Base-by-base conservation (phyloP, 352 stramenopile genomes). In the Pythium apleroticum region DNA sequence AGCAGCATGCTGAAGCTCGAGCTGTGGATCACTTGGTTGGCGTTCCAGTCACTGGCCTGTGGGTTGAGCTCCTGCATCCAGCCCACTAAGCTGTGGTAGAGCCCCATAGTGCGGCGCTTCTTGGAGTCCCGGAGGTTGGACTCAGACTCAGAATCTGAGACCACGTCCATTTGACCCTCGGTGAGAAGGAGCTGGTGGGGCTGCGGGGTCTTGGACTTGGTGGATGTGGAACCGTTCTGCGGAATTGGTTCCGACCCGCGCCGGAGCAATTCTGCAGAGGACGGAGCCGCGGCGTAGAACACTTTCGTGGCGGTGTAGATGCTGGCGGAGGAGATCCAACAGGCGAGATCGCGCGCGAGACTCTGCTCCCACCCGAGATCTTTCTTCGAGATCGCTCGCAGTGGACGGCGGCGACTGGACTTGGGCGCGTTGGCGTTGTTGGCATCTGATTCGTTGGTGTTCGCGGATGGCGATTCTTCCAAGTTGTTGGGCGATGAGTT, bases 281-380 rank as follows among this genome's bases (percentile, higher is more conserved):
- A 70, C 31, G 14, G 24, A 0, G 74, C 63, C 6, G 77, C 71
- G 11, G 74, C 78, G 53, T 83, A 73, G 48, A 88, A 81, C 52
- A 80, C 77, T 58, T 83, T 77, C 5, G 76, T 76, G 6, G 81
- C 78, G 1, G 80, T 81, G 33, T 75, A 80, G 24, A 92, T 81
- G 2, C 75, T 88, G 46, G 76, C 76, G 0, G 78, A 86, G 27
- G 84, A 88, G 35, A 89, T 71, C 72, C 77, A 88, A 55, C 81
- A 89, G 30, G 80, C 84, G 37, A 92, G 59, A 45, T 92, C 80
- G 46, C 84, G 79, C 25, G 74, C 71, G 28, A 86, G 65, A 72
- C 84, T 92, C 71, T 92, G 84, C 49, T 90, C 80, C 61, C 89
- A 71, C 11, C 80, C 81, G 14, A 90, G 68, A 45, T 86, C 81